Conservation (phyloP, 2,329 filamentous ascomycete genomes). For the Diplodia seriata region DNA sequence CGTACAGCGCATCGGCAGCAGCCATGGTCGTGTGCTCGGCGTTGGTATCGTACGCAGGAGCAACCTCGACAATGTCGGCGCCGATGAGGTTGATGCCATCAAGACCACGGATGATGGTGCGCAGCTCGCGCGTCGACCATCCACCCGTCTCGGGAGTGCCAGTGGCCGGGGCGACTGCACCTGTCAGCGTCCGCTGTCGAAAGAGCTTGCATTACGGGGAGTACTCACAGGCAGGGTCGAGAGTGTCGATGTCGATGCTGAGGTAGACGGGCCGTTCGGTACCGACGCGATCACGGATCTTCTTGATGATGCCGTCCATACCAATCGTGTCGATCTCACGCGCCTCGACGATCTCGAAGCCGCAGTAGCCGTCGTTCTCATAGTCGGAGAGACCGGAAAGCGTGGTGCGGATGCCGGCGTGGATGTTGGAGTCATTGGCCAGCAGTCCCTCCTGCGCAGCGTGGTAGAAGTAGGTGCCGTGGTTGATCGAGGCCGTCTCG, state of each 20-base stretch:
- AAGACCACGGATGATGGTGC: conserved; percentile 73
- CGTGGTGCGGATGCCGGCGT: conserved; percentile 85
- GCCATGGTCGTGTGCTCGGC: conserved; percentile 78
- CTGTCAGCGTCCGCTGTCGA: not conserved
- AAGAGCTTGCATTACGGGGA: not conserved
- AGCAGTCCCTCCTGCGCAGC: conserved; percentile 79
- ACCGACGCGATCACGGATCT: conserved; percentile 77
- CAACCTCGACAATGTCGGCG: conserved; percentile 77
- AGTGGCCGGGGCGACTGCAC: conserved; percentile 70
- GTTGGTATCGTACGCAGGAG: conserved; percentile 75
- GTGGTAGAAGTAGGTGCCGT: conserved; percentile 90
- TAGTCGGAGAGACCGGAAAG: conserved; percentile 80
- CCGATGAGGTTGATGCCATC: conserved; percentile 73
- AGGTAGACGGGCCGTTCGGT: conserved; percentile 78
- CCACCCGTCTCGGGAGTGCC: conserved; percentile 79
- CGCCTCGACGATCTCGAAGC: conserved; percentile 82
- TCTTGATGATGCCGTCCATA: conserved; percentile 76
- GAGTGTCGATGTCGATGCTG: conserved; percentile 84
- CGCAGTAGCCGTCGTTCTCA: conserved; percentile 84
- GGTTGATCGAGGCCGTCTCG: conserved; percentile 78
- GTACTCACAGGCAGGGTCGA: conserved; percentile 77
- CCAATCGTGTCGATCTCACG: conserved; percentile 73
- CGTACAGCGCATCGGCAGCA: conserved; percentile 74
- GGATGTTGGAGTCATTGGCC: conserved; percentile 83
- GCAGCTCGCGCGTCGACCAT: conserved; percentile 75